Evolutionary conservation across 441 rosid species (phyloP).

Genomic region (Croton setiger): DNA sequence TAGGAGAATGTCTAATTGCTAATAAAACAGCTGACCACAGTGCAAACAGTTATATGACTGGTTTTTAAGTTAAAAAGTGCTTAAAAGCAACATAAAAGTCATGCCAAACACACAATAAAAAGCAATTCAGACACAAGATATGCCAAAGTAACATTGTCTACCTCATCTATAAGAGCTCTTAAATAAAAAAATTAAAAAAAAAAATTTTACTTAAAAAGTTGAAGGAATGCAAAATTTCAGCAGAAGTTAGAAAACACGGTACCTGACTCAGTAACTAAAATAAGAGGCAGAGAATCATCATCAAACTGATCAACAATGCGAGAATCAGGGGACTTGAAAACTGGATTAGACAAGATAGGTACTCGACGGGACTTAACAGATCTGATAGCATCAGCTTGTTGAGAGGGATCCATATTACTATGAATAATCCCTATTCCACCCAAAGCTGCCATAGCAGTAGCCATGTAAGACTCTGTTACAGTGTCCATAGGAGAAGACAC

Average conservation of each 20-base stretch:
- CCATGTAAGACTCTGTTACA: slow-evolving; percentile 86
- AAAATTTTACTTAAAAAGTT: background rate
- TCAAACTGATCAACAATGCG: slow-evolving; percentile 41
- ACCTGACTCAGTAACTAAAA: slow-evolving; percentile 54
- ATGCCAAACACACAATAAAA: too few relatives aligned
- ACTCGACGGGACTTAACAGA: slow-evolving; percentile 63
- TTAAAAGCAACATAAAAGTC: too few relatives aligned
- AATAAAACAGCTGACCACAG: too few relatives aligned
- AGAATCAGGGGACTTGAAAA: slow-evolving; percentile 40
- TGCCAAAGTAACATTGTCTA: too few relatives aligned
- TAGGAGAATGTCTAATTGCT: too few relatives aligned
- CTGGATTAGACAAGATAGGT: slow-evolving; percentile 53
- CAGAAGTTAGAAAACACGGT: background rate
- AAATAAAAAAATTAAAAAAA: too few relatives aligned
- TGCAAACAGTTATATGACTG: too few relatives aligned
- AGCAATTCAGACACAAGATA: too few relatives aligned
- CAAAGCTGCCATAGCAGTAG: slow-evolving; percentile 81
- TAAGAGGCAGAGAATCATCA: slow-evolving; percentile 27
- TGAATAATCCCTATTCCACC: slow-evolving; percentile 85
- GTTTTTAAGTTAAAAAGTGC: too few relatives aligned
- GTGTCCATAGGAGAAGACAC: slow-evolving; percentile 98
- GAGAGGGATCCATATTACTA: slow-evolving; percentile 48
- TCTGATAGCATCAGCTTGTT: slow-evolving; percentile 61
- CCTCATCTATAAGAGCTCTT: too few relatives aligned
- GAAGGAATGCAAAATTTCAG: background rate